A percentile compares a stretch with the other conserved stretches of the same genome.
These are phyloP conservation scores for Solanum clarkiae DNA, from an alignment of 257 asterid species.

Conservation along the genomic window DNA sequence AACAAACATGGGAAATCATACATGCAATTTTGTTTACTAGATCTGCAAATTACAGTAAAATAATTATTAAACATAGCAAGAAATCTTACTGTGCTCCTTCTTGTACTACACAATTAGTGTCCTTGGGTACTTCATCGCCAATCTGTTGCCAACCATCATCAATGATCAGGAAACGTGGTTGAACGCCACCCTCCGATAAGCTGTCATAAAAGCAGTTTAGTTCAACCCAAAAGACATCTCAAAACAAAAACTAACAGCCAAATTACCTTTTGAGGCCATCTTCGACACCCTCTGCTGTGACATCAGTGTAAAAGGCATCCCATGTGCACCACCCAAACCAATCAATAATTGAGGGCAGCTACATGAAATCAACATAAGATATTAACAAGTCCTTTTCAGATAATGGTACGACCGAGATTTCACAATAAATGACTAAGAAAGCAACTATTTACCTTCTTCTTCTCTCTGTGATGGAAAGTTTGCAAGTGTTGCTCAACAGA, in stretches of 20 bases:
- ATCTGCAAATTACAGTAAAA: not conserved
- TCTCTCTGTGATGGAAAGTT: conserved; percentile 83
- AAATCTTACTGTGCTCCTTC: conserved; percentile 60
- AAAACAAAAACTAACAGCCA: not conserved
- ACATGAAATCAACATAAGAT: conserved; percentile 1
- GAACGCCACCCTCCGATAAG: conserved; percentile 81
- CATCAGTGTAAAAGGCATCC: conserved; percentile 99
- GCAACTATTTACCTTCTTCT: conserved; percentile 46
- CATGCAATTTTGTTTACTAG: not conserved
- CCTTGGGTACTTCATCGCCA: conserved; percentile 46
- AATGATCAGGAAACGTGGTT: conserved; percentile 85
- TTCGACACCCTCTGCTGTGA: conserved; percentile 95
- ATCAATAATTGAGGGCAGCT: conserved; percentile 79
- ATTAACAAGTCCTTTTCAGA: not conserved
- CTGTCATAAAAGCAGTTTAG: conserved; percentile 20
- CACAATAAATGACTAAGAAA: not conserved
- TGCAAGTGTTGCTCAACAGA: conserved; percentile 85
- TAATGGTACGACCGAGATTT: not conserved
- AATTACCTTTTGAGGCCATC: conserved; percentile 72
- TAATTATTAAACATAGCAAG: not conserved
- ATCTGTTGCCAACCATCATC: conserved; percentile 99
- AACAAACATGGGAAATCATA: not conserved
- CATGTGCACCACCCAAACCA: conserved; percentile 99
- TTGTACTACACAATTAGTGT: conserved; percentile 58
- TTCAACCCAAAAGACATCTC: not conserved